Conservation (phyloP, 352 stramenopile genomes). For the Phytophthora sansomeana region DNA sequence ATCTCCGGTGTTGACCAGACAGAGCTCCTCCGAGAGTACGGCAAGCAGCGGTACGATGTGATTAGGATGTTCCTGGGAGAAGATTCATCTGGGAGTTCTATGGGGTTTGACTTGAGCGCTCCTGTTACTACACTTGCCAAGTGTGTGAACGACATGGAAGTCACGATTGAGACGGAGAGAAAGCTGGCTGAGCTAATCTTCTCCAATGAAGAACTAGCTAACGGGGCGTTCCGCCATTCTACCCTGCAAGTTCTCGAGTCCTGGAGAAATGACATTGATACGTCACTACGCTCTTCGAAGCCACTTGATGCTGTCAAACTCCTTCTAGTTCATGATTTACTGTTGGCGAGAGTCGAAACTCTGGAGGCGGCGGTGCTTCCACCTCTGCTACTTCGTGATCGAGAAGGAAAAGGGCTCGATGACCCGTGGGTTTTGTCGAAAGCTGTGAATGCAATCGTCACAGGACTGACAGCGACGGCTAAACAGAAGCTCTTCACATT, state of each 20-base stretch:
- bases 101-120: constrained; percentile 49
- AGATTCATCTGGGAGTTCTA: constrained; percentile 32
- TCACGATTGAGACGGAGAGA: constrained; percentile 69
- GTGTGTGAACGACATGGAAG: constrained; percentile 58
- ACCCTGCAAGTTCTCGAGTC: constrained; percentile 61
- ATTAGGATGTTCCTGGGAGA: constrained; percentile 62
- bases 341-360: constrained; percentile 39
- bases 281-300: constrained; percentile 25
- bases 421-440: constrained; percentile 76
- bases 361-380: constrained; percentile 55
- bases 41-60: constrained; percentile 73
- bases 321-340: constrained; percentile 63
- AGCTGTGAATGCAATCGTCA: constrained; percentile 46
- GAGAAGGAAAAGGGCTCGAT: constrained; percentile 62
- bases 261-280: constrained; percentile 55
- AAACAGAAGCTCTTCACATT: constrained; percentile 74
- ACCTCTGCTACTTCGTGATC: constrained; percentile 71
- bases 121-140: constrained; percentile 45
- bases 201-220: constrained; percentile 65
- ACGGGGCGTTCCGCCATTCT: constrained; percentile 68
- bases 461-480: constrained; percentile 48
- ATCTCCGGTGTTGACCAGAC: constrained; percentile 58
- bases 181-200: constrained; percentile 58
- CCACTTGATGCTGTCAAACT: constrained; percentile 61
- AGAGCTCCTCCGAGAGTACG: constrained; percentile 70